phyloP scores from a whole-genome alignment of 495 filamentous ascomycete species.

The Hyaloscypha bicolor region DNA sequence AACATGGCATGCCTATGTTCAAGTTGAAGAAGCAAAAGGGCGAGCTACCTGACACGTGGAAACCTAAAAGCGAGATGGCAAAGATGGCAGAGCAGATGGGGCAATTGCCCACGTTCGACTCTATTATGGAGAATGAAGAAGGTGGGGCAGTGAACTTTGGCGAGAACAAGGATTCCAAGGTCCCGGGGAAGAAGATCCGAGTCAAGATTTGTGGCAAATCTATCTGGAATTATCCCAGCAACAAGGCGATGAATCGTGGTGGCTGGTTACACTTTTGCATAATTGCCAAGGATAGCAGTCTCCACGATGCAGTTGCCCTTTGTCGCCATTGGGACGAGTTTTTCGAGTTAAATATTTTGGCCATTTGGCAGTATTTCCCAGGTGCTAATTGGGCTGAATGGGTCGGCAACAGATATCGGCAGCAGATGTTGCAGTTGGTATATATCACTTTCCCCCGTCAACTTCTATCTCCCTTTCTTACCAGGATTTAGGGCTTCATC shows the following conservation, averaged over 20 bases:
- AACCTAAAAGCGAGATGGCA: constrained; percentile 31
- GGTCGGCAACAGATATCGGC: constrained; percentile 40
- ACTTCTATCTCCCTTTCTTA: neutral
- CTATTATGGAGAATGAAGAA: neutral
- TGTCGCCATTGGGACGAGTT: constrained; percentile 60
- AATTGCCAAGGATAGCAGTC: constrained; percentile 50
- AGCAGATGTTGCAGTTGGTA: constrained; percentile 45
- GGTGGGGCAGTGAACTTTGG: constrained; percentile 6
- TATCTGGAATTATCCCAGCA: constrained; percentile 58
- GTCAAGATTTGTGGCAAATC: constrained; percentile 52
- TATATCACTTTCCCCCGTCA: neutral
- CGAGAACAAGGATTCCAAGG: constrained; percentile 6
- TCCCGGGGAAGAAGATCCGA: constrained; percentile 41
- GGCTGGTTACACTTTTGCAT: constrained; percentile 59
- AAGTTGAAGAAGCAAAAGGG: constrained; percentile 1
- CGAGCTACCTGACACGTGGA: constrained; percentile 32
- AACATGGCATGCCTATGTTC: constrained; percentile 1
- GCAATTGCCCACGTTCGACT: neutral
- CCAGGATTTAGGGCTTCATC: constrained; percentile 9
- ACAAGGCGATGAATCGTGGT: constrained; percentile 50
- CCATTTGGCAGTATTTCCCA: constrained; percentile 52
- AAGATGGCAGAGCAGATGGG: constrained; percentile 1
- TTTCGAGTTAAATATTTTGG: constrained; percentile 49
- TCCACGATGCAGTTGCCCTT: constrained; percentile 49
- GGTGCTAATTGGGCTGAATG: constrained; percentile 47